A percentile compares a stretch with the other conserved stretches of the same genome.
Conservation (phyloP, 768 basidiomycete species). For the Gloeostereum incarnatum region DNA sequence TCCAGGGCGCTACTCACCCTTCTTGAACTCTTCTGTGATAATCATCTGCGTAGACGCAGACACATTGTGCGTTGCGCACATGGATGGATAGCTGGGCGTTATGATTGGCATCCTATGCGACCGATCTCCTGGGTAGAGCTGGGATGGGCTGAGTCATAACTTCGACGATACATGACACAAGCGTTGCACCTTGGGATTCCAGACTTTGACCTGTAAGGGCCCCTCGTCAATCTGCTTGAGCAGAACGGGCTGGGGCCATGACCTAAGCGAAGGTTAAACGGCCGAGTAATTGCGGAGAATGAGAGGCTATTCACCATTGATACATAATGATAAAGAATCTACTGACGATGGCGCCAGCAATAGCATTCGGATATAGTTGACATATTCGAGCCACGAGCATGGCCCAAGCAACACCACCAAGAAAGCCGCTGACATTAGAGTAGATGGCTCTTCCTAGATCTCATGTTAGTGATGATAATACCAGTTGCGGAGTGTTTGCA, state of each 20-base stretch:
- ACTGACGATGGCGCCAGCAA: constrained; percentile 92
- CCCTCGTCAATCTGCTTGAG: constrained; percentile 96
- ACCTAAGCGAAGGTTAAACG: constrained; percentile 44
- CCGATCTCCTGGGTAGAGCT: constrained; percentile 88
- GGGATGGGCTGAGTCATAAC: constrained; percentile 4
- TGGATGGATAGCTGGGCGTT: constrained; percentile 96
- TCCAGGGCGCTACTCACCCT: constrained; percentile 47
- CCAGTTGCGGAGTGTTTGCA: too few relatives aligned
- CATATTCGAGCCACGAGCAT: constrained; percentile 99
- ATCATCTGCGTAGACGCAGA: constrained; percentile 93
- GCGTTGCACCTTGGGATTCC: constrained; percentile 83
- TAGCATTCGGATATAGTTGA: constrained; percentile 93
- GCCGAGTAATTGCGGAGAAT: constrained; percentile 2
- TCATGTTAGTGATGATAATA: too few relatives aligned
- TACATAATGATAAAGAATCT: constrained; percentile 98
- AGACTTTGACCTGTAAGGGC: constrained; percentile 85
- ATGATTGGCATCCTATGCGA: constrained; percentile 99
- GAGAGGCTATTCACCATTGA: constrained; percentile 61
- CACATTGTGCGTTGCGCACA: constrained; percentile 99
- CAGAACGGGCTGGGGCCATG: constrained; percentile 98
- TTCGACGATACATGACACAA: not conserved
- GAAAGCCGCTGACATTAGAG: constrained; percentile 95
- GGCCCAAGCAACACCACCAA: constrained; percentile 98
- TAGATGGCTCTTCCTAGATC: constrained; percentile 87
- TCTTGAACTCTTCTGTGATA: constrained; percentile 92